Base-by-base conservation (phyloP, 2,329 filamentous ascomycete species). In the Torrubiella hemipterigena region DNA sequence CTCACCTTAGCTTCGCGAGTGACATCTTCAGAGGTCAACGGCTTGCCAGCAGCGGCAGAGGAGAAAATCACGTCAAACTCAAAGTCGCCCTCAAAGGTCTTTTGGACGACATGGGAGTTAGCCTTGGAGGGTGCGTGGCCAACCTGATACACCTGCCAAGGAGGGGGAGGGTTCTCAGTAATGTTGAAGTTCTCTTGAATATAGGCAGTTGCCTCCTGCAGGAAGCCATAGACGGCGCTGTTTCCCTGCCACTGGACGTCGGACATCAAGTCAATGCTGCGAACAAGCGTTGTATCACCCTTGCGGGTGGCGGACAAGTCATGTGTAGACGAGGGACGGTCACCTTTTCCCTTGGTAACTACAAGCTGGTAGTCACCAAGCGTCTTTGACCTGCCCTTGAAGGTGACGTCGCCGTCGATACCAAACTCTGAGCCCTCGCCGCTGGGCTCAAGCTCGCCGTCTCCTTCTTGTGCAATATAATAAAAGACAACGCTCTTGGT, bases 51-150 rank as follows among this genome's bases (percentile, higher is more conserved):
- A 13, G 83, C 87, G 11, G 62, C 75, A 37, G 87, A 93, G 5
- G 83, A 85, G 60, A 86, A 95, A 29, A 96, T 66, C 32, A 96
- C 67, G 51, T 96, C 91, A 44, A 96, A 96, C 61, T 87, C 85
- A 47, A 96, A 98, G 2, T 77, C 55, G 2, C 91, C 89, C 45
- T 87, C 73, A 45, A 94, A 96, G 3, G 86, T 74, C 58, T 94
- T 95, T 56, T 98, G 85, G 12, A 96, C 67, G 24, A 94, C 60
- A 41, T 98, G 89, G 11, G 84, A 60, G 48, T 96, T 96, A 18
- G 86, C 89, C 10, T 56, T 46, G 5, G 70, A 74, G 3, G 81
- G 77, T 19, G 59, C 55, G 51, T 93, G 80, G 27, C 65, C 57
- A 32, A 96, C 66, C 6, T 83, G 83, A 54, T 93, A 95, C 1